Evolutionary conservation across 306 rosid species (phyloP).

Genomic region (Quercus parvula): DNA sequence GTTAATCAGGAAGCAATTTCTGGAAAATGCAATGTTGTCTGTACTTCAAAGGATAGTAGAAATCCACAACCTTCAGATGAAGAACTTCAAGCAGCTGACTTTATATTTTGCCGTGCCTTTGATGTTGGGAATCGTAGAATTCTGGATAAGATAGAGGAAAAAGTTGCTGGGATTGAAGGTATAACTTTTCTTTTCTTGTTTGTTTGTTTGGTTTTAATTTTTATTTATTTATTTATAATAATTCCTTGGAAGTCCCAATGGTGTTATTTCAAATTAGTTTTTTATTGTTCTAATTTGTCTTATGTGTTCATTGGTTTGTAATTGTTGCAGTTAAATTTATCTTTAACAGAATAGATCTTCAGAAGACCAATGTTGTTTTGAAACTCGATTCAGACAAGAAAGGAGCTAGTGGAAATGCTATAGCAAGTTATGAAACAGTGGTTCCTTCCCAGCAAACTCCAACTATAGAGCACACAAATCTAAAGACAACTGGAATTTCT

Average conservation of each 20-base stretch:
- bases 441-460: slow-evolving; percentile 24
- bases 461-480: slow-evolving; percentile 25
- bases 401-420: slow-evolving; percentile 26
- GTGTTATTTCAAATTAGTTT: slow-evolving; percentile 15
- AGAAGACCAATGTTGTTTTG: slow-evolving; percentile 28
- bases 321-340: slow-evolving; percentile 69
- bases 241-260: neutral
- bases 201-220: neutral
- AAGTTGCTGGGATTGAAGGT: slow-evolving; percentile 68
- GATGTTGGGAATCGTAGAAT: slow-evolving; percentile 53
- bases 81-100: slow-evolving; percentile 62
- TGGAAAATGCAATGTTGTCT: slow-evolving; percentile 82
- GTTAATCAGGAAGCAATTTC: slow-evolving; percentile 75
- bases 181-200: neutral
- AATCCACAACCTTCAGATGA: slow-evolving; percentile 55
- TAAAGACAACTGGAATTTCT: slow-evolving; percentile 10
- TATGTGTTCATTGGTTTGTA: slow-evolving; percentile 32
- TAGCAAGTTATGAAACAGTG: slow-evolving; percentile 27
- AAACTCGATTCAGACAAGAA: slow-evolving; percentile 40
- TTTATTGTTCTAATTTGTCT: slow-evolving; percentile 17
- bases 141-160: slow-evolving; percentile 46
- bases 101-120: slow-evolving; percentile 68
- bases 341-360: slow-evolving; percentile 52
- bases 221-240: neutral
- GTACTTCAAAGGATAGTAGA: slow-evolving; percentile 59